A percentile compares a stretch with the other conserved stretches of the same genome.
phyloP scores from a whole-genome alignment of 768 basidiomycete species.

The Glaciozyma antarctica region DNA sequence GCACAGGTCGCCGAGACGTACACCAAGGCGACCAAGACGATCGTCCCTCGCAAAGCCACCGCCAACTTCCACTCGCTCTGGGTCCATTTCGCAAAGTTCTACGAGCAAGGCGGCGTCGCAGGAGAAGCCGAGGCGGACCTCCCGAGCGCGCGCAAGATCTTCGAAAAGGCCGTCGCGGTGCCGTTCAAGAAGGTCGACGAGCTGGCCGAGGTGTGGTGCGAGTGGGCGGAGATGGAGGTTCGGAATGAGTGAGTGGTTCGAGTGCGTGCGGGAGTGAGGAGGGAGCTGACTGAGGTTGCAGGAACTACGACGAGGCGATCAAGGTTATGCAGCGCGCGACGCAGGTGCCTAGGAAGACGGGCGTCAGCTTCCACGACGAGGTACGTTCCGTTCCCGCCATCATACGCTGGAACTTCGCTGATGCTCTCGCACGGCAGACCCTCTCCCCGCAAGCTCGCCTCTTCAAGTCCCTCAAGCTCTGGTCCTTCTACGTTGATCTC shows the following conservation, averaged over 20 bases:
- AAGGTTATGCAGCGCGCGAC: slow-evolving; percentile 95
- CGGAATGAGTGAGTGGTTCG: slow-evolving; percentile 64
- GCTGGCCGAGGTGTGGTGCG: slow-evolving; percentile 96
- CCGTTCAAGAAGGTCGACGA: slow-evolving; percentile 95
- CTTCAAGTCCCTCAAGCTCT: slow-evolving; percentile 95
- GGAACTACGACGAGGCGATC: slow-evolving; percentile 92
- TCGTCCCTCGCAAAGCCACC: slow-evolving; percentile 79
- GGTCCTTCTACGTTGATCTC: slow-evolving; percentile 97
- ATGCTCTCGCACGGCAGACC: slow-evolving; percentile 44
- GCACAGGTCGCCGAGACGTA: slow-evolving; percentile 83
- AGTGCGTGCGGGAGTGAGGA: background rate
- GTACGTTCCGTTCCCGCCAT: slow-evolving; percentile 44
- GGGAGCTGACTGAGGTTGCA: slow-evolving; percentile 37
- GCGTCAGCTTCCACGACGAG: slow-evolving; percentile 85
- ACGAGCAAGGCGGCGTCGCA: slow-evolving; percentile 83
- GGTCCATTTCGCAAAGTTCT: slow-evolving; percentile 93
- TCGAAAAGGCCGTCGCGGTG: slow-evolving; percentile 84
- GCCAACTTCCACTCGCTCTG: slow-evolving; percentile 82
- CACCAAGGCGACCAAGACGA: slow-evolving; percentile 73
- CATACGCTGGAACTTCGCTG: background rate
- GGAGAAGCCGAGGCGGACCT: slow-evolving; percentile 69
- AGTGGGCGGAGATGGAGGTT: slow-evolving; percentile 98
- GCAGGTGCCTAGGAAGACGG: slow-evolving; percentile 71
- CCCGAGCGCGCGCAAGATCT: slow-evolving; percentile 75
- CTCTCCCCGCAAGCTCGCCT: slow-evolving; percentile 77